Evolutionary conservation across 1,284 basidiomycete genomes (phyloP), one percentile per base, ranked within the genome.

Genomic region (Macrocybe sp.): DNA sequence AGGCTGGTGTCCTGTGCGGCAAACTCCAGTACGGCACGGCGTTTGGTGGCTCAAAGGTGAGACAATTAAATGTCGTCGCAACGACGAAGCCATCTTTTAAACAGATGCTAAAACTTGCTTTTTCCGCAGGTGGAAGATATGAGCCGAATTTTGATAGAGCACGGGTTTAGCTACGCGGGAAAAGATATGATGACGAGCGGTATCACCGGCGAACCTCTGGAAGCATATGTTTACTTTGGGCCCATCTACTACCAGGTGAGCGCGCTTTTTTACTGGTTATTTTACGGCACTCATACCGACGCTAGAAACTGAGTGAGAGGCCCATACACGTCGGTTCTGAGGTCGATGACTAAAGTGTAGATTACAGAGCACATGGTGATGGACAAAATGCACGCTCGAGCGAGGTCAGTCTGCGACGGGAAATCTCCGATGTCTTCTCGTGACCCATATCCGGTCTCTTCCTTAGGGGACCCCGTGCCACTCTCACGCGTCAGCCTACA

Each of bases 371-470:
- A 95, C 72, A 97, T 96, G 93, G 95, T 98, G 52, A 91, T 97
- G 85, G 95, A 98, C 74, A 99, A 99, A 77, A 99, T 99, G 97
- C 97, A 99, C 61, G 97, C 97, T 55, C 86, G 97, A 53, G 93
- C 95, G 42, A 87, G 92, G 90, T 86, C 64, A 55, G 74, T 45
- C 44, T 52, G 45, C 48, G 39, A 48, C 44, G 28, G 36, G n/a
- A 42, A 51, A 53, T 36, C 31, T 45, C 47, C 35, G 44, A 40
- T 4, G 7, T 34, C n/a, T 33, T 42, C 31, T 32, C 41, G 32
- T 54, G 50, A 55, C 46, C 33, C 22, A 46, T 16, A 35, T 8
- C 30, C 8, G 12, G 32, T 41, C 28, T 37, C 12, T 44, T 38
- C 31, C 45, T 51, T 65, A 91, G 92, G 57, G 97, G 97, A 16